Evolutionary conservation across 768 basidiomycete species (phyloP).

Genomic region (Collybia nuda): DNA sequence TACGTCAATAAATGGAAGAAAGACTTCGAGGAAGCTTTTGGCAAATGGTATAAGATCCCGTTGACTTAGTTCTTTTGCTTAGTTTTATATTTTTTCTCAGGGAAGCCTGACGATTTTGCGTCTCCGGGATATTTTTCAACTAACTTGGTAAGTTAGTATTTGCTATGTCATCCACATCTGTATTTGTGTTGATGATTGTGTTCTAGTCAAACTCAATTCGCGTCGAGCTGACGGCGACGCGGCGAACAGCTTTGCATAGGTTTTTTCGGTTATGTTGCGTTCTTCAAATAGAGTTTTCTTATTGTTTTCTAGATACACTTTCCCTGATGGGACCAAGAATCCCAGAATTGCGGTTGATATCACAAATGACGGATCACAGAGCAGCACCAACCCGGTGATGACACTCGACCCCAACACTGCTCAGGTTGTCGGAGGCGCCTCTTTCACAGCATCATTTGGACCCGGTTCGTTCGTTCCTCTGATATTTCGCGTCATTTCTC

Average conservation of each 20-base stretch:
- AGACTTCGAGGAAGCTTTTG: slow-evolving; percentile 46
- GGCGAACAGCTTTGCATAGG: slow-evolving; percentile 58
- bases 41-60: slow-evolving; percentile 39
- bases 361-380: slow-evolving; percentile 59
- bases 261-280: too few relatives aligned
- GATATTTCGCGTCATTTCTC: not conserved
- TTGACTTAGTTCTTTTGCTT: too few relatives aligned
- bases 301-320: slow-evolving; percentile 35
- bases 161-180: not conserved
- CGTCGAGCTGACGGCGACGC: slow-evolving; percentile 60
- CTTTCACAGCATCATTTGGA: not conserved
- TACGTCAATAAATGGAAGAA: slow-evolving; percentile 45
- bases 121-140: slow-evolving; percentile 68
- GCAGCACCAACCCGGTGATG: slow-evolving; percentile 48
- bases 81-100: slow-evolving; percentile 22
- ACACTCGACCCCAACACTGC: slow-evolving; percentile 47
- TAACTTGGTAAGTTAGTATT: slow-evolving; percentile 31
- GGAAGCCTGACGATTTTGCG: slow-evolving; percentile 58
- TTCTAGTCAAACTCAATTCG: slow-evolving; percentile 50
- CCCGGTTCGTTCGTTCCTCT: not conserved
- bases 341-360: slow-evolving; percentile 62
- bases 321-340: slow-evolving; percentile 42
- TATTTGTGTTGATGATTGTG: not conserved
- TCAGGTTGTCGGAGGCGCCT: slow-evolving; percentile 17
- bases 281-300: too few relatives aligned